Evolutionary conservation across 176 grass and related monocot genomes (phyloP), one percentile per base, ranked within the genome.

Genomic region (Alloteropsis semialata): DNA sequence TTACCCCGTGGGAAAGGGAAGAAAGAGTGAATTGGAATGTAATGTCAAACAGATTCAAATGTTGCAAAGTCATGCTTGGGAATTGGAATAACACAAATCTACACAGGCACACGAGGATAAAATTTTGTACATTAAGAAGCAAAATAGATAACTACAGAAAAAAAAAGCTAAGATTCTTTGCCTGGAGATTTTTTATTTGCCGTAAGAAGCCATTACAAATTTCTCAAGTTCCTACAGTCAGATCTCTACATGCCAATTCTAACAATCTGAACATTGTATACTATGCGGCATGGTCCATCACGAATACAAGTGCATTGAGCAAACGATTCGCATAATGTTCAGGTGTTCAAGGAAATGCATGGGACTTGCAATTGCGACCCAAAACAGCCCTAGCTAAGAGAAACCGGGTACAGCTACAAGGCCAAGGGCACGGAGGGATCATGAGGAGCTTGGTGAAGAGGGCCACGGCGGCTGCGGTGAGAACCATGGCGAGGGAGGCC

Each of bases 401-500:
- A 77, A 75, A 48, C n/a, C 30, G 46, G 21, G 39, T 16, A 56
- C 19, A 61, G 13, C 50, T 10, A 41, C 41, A 61, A 37, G 5
- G 16, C 11, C 12, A 33, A 30, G 67, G 50, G 17, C 18, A 32
- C 9, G 56, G 64, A 60, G 38, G 45, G 24, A 94, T 99, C 97
- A 96, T 94, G 80, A 96, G 91, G 39, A 99, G 27, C 89, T 96
- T 99, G 57, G 89, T 90, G 85, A 99, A 92, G 81, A 96, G 97
- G 18, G 89, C 89, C 15, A 96, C 44, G 43, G 89, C 91, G 0
- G 92, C 93, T 33, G 91, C 97, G 4, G 93, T 93, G 74, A 99
- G 97, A 14, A 93, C 88, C 93, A 99, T 99, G 83, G 93, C 93
- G 77, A 93, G 74, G 37, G 97, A 69, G 49, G 72, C 89, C 33